Percentiles rank a stretch among this genome's conserved stretches.
Conservation (phyloP, 2,329 filamentous ascomycete species). For the Didymella pomorum region DNA sequence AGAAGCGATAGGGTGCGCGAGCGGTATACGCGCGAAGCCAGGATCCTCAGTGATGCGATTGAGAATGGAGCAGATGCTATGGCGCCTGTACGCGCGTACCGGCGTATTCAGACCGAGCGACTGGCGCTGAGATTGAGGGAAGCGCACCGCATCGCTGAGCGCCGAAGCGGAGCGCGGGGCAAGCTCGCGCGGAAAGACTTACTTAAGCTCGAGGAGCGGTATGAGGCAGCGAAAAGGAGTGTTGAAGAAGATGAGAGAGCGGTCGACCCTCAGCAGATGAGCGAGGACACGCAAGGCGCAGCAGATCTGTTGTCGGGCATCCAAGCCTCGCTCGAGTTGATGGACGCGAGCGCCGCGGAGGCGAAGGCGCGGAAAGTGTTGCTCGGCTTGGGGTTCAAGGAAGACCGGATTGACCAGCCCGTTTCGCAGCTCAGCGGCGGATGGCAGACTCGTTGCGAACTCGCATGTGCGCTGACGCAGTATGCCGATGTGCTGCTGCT, state of each 20-base stretch:
- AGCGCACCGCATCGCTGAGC: conserved; percentile 74
- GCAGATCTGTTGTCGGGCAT: conserved; percentile 73
- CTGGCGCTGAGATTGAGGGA: conserved; percentile 71
- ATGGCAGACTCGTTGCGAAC: conserved; percentile 55
- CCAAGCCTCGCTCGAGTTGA: conserved; percentile 70
- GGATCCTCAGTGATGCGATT: conserved; percentile 67
- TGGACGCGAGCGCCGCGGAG: conserved; percentile 69
- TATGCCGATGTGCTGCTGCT: conserved; percentile 80
- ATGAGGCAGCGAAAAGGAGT: conserved; percentile 61
- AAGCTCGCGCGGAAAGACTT: conserved; percentile 78
- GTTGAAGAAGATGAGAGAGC: conserved; percentile 63
- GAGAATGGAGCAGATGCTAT: conserved; percentile 64
- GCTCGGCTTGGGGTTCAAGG: conserved; percentile 74
- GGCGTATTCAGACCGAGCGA: conserved; percentile 68
- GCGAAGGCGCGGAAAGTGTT: conserved; percentile 68
- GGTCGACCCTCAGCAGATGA: conserved; percentile 65
- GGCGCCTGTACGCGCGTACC: conserved; percentile 67
- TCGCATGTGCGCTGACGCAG: conserved; percentile 69
- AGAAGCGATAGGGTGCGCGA: conserved; percentile 60
- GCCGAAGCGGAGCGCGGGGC: conserved; percentile 78
- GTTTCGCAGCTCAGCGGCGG: conserved; percentile 75
- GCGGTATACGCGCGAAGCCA: conserved; percentile 67
- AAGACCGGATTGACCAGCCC: conserved; percentile 65
- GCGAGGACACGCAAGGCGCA: conserved; percentile 73
- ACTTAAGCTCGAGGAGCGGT: conserved; percentile 71